Base-by-base conservation (phyloP, 352 stramenopile species). In the Phytophthora sp. region DNA sequence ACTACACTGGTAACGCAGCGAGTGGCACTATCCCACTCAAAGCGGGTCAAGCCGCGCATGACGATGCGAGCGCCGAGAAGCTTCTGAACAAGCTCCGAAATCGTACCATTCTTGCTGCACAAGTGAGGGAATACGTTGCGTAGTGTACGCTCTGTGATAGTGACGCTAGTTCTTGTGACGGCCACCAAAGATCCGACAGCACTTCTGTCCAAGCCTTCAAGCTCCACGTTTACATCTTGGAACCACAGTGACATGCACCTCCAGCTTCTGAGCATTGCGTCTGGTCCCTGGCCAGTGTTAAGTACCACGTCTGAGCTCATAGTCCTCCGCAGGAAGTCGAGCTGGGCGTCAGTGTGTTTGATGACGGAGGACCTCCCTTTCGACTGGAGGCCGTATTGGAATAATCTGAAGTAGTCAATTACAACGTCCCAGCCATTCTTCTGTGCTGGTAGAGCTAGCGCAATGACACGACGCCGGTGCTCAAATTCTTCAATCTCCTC, bases 61-160 rank as follows among this genome's bases (percentile, higher is more conserved):
- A 61, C 49, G 12, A 74, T 56, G 7, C 54, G 42, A 39, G 66
- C 55, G 8, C 55, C 66, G 3, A 71, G 16, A 11, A 74, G 50
- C 20, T 46, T 36, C 5, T 53, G 5, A 3, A 20, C 45, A 8
- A 74, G 55, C 24, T 30, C 30, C 1, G 8, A 45, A 9, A 7
- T 4, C 15, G 2, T 20, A 26, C 57, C 49, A 45, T 15, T 56
- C 8, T 26, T 31, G 16, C 12, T 46, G 51, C 23, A 31, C 54
- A 69, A 27, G 45, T 59, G 62, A 29, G 54, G 62, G 21, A 69
- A 69, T 11, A 65, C 62, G 21, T 64, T 69, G 45, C 62, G 45
- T 33, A 65, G 29, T 11, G 62, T 69, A 33, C 54, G 35, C 23
- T 69, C 53, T 3, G 33, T 65, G 36, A 69, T 42, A 11, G 62